Evolutionary conservation across 352 stramenopile genomes (phyloP).

Genomic region (Phytophthora citricola): DNA sequence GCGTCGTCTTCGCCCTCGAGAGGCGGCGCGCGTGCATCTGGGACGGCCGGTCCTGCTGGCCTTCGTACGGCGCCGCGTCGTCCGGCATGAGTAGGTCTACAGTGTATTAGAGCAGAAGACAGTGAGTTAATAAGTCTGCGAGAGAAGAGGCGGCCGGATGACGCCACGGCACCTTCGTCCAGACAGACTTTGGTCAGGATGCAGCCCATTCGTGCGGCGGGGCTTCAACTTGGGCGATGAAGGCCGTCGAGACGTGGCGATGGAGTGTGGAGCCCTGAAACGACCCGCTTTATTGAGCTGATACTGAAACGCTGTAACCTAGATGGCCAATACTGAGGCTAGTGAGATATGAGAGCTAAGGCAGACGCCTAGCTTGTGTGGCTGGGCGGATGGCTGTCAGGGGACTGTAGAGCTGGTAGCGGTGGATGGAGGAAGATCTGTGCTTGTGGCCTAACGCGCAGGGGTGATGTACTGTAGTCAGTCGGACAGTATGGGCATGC

Average conservation of each 20-base stretch:
- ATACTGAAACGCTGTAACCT: constrained; percentile 11
- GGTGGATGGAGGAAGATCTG: no score
- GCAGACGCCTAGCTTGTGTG: neutral
- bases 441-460: no score
- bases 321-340: neutral
- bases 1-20: constrained; percentile 48
- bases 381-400: neutral
- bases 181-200: constrained; percentile 59
- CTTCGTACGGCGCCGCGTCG: constrained; percentile 26
- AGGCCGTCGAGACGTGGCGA: constrained; percentile 8
- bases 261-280: constrained; percentile 20
- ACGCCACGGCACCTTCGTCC: constrained; percentile 38
- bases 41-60: constrained; percentile 1
- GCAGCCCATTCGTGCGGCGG: constrained; percentile 49
- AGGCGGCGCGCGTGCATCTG: constrained; percentile 26
- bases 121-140: constrained; percentile 3
- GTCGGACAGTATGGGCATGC: no score
- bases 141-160: constrained; percentile 17
- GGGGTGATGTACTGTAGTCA: no score
- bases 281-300: constrained; percentile 10
- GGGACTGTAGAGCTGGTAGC: neutral
- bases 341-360: constrained; percentile 4
- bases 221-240: constrained; percentile 23
- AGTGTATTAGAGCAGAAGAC: neutral
- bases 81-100: constrained; percentile 38